Conservation (phyloP, 2,329 filamentous ascomycete genomes). For the Microdochium nivale region DNA sequence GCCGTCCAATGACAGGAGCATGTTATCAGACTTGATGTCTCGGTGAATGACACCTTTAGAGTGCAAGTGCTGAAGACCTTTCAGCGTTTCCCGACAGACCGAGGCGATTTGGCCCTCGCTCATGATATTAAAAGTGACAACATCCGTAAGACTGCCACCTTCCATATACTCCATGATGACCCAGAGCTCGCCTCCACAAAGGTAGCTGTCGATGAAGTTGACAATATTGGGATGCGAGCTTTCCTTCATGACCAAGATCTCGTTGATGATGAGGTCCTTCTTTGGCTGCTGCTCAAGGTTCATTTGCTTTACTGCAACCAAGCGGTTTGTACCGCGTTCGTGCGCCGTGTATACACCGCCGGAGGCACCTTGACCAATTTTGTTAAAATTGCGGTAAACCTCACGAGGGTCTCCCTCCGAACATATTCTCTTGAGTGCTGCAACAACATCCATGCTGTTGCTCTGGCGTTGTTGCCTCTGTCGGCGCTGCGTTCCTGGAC, state of each 20-base stretch:
- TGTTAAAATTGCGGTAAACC: constrained; percentile 79
- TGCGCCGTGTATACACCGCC: constrained; percentile 92
- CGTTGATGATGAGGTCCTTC: constrained; percentile 98
- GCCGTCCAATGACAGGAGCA: constrained; percentile 84
- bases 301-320: constrained; percentile 99
- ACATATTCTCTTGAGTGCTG: constrained; percentile 80
- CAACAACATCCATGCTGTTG: constrained; percentile 72
- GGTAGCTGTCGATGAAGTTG: constrained; percentile 97
- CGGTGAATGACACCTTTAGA: constrained; percentile 97
- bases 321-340: constrained; percentile 71
- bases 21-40: constrained; percentile 99
- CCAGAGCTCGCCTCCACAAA: constrained; percentile 87
- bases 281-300: constrained; percentile 97
- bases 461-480: constrained; percentile 74
- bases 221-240: constrained; percentile 98
- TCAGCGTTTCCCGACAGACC: constrained; percentile 86
- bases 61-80: constrained; percentile 88
- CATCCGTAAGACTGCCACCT: constrained; percentile 92
- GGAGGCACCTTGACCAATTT: constrained; percentile 95
- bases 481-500: constrained; percentile 41
- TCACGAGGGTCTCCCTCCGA: constrained; percentile 81
- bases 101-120: constrained; percentile 94
- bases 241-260: constrained; percentile 98
- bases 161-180: constrained; percentile 99
- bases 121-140: constrained; percentile 99